Evolutionary conservation across 2,329 filamentous ascomycete species (phyloP).

Genomic region (Aspergillus udagawae): DNA sequence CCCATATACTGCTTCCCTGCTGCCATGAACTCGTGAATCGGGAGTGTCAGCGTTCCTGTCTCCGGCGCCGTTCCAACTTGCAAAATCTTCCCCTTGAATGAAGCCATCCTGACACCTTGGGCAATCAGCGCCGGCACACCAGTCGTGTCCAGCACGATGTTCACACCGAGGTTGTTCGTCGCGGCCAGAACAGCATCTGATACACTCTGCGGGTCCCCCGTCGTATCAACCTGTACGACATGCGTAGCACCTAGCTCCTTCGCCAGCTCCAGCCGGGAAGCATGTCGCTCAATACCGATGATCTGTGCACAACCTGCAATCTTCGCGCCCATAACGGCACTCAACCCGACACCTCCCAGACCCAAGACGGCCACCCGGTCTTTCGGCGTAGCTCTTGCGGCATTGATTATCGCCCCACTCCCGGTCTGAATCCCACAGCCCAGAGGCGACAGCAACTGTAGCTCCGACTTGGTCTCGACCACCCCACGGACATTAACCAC

Average conservation of each 20-base stretch:
- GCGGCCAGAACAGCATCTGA: slow-evolving; percentile 33
- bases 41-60: slow-evolving; percentile 40
- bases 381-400: slow-evolving; percentile 30
- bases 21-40: slow-evolving; percentile 45
- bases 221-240: slow-evolving; percentile 29
- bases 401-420: slow-evolving; percentile 39
- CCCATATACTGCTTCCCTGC: slow-evolving; percentile 48
- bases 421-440: slow-evolving; percentile 48
- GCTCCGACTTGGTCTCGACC: slow-evolving; percentile 25
- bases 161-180: slow-evolving; percentile 38
- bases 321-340: slow-evolving; percentile 48
- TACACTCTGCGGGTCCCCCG: slow-evolving; percentile 21
- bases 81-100: slow-evolving; percentile 46
- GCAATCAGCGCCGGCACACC: slow-evolving; percentile 43
- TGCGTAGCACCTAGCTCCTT: slow-evolving; percentile 41
- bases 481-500: slow-evolving; percentile 41
- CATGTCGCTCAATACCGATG: slow-evolving; percentile 40
- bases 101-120: slow-evolving; percentile 41
- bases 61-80: slow-evolving; percentile 49
- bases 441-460: slow-evolving; percentile 43
- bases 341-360: slow-evolving; percentile 46
- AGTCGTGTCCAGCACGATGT: slow-evolving; percentile 49
- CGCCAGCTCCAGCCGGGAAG: slow-evolving; percentile 34
- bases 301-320: slow-evolving; percentile 38
- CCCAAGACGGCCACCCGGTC: slow-evolving; percentile 43